Conservation (phyloP, 768 basidiomycete species). For the Pisolithus marmoratus region DNA sequence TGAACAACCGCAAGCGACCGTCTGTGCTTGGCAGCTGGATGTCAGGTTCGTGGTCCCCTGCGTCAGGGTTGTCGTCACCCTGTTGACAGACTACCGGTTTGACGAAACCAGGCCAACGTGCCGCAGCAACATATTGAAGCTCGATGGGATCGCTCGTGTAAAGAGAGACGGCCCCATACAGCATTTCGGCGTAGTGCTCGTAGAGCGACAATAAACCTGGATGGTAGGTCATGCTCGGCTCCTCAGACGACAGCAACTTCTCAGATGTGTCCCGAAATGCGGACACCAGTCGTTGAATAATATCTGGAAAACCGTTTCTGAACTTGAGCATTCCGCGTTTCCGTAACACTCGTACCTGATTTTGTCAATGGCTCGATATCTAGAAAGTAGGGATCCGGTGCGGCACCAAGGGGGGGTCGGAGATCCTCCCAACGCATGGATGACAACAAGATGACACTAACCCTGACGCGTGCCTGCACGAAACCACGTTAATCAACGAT, state of each 20-base stretch:
- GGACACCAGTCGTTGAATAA: slow-evolving; percentile 32
- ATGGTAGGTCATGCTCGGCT: slow-evolving; percentile 38
- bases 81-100: slow-evolving; percentile 59
- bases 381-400: slow-evolving; percentile 68
- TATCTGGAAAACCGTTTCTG: slow-evolving; percentile 18
- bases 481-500: slow-evolving; percentile 3
- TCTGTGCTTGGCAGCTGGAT: slow-evolving; percentile 46
- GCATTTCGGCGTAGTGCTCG: slow-evolving; percentile 50
- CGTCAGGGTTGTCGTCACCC: slow-evolving; percentile 12
- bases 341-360: slow-evolving; percentile 39
- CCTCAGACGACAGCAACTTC: slow-evolving; percentile 1
- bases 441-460: slow-evolving; percentile 61
- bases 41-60: slow-evolving; percentile 17
- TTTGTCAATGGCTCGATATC: slow-evolving; percentile 49
- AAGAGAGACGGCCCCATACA: slow-evolving; percentile 56
- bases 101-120: slow-evolving; percentile 77
- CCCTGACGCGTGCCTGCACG: slow-evolving; percentile 50
- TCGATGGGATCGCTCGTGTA: slow-evolving; percentile 67
- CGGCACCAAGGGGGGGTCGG: slow-evolving; percentile 60
- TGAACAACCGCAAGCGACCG: slow-evolving; percentile 58
- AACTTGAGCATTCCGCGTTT: not conserved
- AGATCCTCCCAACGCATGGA: slow-evolving; percentile 67
- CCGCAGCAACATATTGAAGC: slow-evolving; percentile 68
- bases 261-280: slow-evolving; percentile 27
- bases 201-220: slow-evolving; percentile 55